Evolutionary conservation across 225 moss, liverwort and hornwort genomes (phyloP).

Genomic region (Neckera pumila): DNA sequence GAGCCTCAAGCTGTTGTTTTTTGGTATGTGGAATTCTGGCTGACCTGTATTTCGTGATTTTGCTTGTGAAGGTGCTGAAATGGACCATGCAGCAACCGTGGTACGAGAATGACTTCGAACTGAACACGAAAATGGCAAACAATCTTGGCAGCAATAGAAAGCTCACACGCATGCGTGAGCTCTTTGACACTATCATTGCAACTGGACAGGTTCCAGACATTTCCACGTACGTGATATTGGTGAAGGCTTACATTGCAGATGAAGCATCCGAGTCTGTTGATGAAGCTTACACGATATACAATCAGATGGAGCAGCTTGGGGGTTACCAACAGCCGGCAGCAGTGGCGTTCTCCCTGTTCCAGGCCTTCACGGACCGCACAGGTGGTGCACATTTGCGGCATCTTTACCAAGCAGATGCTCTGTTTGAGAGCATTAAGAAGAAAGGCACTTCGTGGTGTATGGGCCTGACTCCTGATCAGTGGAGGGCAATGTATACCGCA

Average conservation of each 20-base stretch:
- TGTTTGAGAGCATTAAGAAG: slow-evolving; percentile 54
- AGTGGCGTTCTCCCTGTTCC: slow-evolving; percentile 53
- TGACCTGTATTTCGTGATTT: not conserved
- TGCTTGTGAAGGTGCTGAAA: slow-evolving; percentile 68
- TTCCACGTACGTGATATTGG: slow-evolving; percentile 59
- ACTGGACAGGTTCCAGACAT: slow-evolving; percentile 63
- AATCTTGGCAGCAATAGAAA: slow-evolving; percentile 61
- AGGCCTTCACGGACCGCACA: slow-evolving; percentile 51
- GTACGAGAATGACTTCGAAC: slow-evolving; percentile 65
- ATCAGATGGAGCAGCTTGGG: slow-evolving; percentile 82
- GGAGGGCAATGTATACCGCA: slow-evolving; percentile 46
- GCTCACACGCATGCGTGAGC: slow-evolving; percentile 67
- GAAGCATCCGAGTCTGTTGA: slow-evolving; percentile 35
- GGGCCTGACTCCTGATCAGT: slow-evolving; percentile 17
- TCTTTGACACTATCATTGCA: slow-evolving; percentile 65
- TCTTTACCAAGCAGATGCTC: slow-evolving; percentile 63
- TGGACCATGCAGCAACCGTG: slow-evolving; percentile 96
- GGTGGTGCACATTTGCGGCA: slow-evolving; percentile 39
- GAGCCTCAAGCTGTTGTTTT: not conserved
- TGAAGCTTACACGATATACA: slow-evolving; percentile 62
- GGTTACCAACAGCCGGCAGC: slow-evolving; percentile 69
- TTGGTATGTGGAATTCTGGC: not conserved
- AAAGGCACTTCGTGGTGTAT: slow-evolving; percentile 17
- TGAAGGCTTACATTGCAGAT: slow-evolving; percentile 71
- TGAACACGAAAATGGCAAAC: slow-evolving; percentile 69